Evolutionary conservation across 345 rosid species (phyloP), one percentile per base, ranked within the genome.

Genomic region (Toxicodendron radicans): DNA sequence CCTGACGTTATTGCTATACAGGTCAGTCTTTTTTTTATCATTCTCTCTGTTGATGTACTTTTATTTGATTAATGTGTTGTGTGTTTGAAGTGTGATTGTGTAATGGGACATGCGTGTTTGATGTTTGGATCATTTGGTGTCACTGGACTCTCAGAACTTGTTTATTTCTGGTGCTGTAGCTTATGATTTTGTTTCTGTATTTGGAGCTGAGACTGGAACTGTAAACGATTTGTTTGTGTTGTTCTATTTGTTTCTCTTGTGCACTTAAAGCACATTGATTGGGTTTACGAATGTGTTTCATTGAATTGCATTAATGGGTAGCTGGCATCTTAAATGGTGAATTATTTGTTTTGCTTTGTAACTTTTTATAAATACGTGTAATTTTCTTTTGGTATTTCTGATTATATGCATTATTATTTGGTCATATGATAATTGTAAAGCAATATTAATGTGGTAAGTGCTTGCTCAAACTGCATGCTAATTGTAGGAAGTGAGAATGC

Each of bases 401-500:
- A 53, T 21, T 61, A 62, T 38, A 45, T 75, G 57, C 70, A 66
- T 21, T 66, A 73, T 74, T 12, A 46, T 38, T 72, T 30, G 62
- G 67, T 66, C 30, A 5, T 57, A 49, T 21, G 12, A 56, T 77
- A 58, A 70, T 75, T 5, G 13, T 69, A 7, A 70, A 30, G 68
- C 45, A 46, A 53, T 27, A 66, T n/a, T n/a, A 18, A 35, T 64
- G 32, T 17, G 54, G 43, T 41, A 43, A 20, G 4, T 41, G 13
- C 64, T 58, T 66, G 41, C 64, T 73, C 80, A 81, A 75, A 87
- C 67, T 58, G 59, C 27, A 9, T 56, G 30, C 66, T 73, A 58
- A 79, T 83, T 75, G 51, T 85, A 93, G 98, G 99, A 95, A 89
- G 98, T 91, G 79, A 84, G 99, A 85, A 90, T 95, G 95, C 99